Evolutionary conservation across 2,329 filamentous ascomycete genomes (phyloP).

Genomic region (Elsinoe fawcettii): DNA sequence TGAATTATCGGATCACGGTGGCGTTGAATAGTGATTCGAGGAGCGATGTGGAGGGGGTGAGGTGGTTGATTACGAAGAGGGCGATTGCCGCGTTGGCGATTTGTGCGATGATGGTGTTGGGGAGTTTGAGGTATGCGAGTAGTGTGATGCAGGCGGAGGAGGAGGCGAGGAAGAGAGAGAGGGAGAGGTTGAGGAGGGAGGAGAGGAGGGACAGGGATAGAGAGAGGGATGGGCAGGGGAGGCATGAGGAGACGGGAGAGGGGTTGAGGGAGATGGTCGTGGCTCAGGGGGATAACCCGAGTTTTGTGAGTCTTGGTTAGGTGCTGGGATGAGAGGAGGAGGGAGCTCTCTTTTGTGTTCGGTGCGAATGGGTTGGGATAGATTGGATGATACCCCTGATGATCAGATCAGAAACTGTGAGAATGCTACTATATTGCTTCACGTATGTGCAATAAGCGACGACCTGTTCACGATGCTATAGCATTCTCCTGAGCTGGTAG

Average conservation of each 20-base stretch:
- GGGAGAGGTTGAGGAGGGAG: slow-evolving; percentile 12
- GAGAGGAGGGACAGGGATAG: not conserved
- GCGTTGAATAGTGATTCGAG: slow-evolving; percentile 81
- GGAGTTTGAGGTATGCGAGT: slow-evolving; percentile 34
- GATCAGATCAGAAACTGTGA: not conserved
- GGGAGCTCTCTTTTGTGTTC: not conserved
- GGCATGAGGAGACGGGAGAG: not conserved
- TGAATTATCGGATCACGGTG: slow-evolving; percentile 95
- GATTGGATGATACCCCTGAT: slow-evolving; percentile 4
- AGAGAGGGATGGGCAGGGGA: not conserved
- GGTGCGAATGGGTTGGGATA: not conserved
- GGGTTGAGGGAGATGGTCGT: not conserved
- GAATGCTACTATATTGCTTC: not conserved
- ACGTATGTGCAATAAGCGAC: not conserved
- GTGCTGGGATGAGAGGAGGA: not conserved
- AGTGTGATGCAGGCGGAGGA: slow-evolving; percentile 34
- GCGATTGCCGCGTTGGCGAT: slow-evolving; percentile 52
- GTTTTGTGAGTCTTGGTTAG: slow-evolving; percentile 28
- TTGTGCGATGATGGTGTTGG: slow-evolving; percentile 39
- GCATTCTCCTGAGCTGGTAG: too few relatives aligned
- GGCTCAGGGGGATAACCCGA: slow-evolving; percentile 26
- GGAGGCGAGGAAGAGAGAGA: slow-evolving; percentile 32
- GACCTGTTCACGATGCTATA: too few relatives aligned
- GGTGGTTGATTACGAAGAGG: slow-evolving; percentile 72
- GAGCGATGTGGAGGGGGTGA: slow-evolving; percentile 80